phyloP scores from a whole-genome alignment of 1,139 yeast species.

The Suhomyces bolitotheri region DNA sequence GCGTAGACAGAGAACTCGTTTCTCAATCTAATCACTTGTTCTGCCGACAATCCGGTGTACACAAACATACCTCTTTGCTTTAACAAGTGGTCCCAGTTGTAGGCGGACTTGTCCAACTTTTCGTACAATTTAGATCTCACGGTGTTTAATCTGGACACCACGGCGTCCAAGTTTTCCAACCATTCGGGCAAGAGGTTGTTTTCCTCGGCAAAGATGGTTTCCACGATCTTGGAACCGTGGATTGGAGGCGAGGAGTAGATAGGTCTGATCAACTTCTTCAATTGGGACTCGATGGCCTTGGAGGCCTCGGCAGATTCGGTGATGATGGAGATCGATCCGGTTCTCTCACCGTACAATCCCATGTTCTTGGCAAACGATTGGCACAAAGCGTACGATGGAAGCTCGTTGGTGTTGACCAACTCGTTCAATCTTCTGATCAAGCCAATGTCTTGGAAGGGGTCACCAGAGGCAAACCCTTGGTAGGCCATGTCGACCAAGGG shows the following conservation, averaged over 20 bases:
- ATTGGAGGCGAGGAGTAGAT: slow-evolving; percentile 93
- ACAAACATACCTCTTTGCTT: slow-evolving; percentile 97
- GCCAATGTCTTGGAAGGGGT: slow-evolving; percentile 48
- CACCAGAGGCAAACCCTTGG: slow-evolving; percentile 90
- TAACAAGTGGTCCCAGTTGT: slow-evolving; percentile 83
- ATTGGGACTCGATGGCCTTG: slow-evolving; percentile 67
- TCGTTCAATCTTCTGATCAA: slow-evolving; percentile 52
- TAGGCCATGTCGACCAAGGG: slow-evolving; percentile 91
- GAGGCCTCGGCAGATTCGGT: slow-evolving; percentile 48
- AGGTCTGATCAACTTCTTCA: slow-evolving; percentile 77
- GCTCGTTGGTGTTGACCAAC: slow-evolving; percentile 46
- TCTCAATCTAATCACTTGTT: slow-evolving; percentile 70
- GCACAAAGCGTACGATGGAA: slow-evolving; percentile 64
- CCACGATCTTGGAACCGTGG: slow-evolving; percentile 89
- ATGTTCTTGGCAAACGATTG: slow-evolving; percentile 96
- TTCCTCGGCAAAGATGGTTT: slow-evolving; percentile 64
- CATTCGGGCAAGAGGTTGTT: slow-evolving; percentile 63
- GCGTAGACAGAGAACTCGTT: slow-evolving; percentile 77
- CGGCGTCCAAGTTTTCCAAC: slow-evolving; percentile 72
- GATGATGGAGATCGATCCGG: slow-evolving; percentile 79
- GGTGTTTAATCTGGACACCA: slow-evolving; percentile 70
- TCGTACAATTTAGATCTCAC: slow-evolving; percentile 71
- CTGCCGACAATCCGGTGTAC: slow-evolving; percentile 75
- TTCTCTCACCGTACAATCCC: slow-evolving; percentile 96
- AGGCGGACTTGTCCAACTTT: slow-evolving; percentile 52